A percentile compares a stretch with the other conserved stretches of the same genome.
These are phyloP conservation scores for Aspergillus sp. DNA, from an alignment of 2,329 filamentous ascomycete species.

Conservation along the genomic window DNA sequence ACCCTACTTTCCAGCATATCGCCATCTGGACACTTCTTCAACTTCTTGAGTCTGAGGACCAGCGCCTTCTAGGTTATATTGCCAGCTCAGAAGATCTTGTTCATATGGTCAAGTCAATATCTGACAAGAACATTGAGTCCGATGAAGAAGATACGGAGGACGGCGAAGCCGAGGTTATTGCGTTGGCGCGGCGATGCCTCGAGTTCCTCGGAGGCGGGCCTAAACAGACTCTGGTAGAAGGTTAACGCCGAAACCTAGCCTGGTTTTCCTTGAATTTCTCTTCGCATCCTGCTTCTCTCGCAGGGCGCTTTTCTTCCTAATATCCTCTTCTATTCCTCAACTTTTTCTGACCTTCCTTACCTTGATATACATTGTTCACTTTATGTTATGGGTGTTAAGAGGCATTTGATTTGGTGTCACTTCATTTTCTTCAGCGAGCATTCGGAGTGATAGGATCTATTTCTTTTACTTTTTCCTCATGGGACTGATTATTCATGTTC, in stretches of 20 bases:
- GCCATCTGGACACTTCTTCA: slow-evolving; percentile 97
- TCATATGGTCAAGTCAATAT: slow-evolving; percentile 86
- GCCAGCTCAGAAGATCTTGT: slow-evolving; percentile 88
- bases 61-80: slow-evolving; percentile 82
- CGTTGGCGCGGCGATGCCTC: slow-evolving; percentile 82
- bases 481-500: slow-evolving; percentile 14
- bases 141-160: slow-evolving; percentile 86
- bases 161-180: slow-evolving; percentile 89
- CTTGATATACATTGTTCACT: slow-evolving; percentile 19
- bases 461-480: slow-evolving; percentile 14
- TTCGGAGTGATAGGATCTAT: slow-evolving; percentile 31
- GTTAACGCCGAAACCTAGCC: slow-evolving; percentile 43
- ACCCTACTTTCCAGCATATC: slow-evolving; percentile 98
- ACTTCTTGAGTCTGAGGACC: slow-evolving; percentile 91
- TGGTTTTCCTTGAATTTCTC: slow-evolving; percentile 4
- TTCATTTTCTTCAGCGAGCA: slow-evolving; percentile 32
- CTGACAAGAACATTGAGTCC: slow-evolving; percentile 82
- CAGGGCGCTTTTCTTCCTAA: slow-evolving; percentile 17
- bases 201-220: slow-evolving; percentile 79
- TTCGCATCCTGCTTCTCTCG: slow-evolving; percentile 10
- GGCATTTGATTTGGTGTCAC: slow-evolving; percentile 32
- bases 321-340: slow-evolving; percentile 9
- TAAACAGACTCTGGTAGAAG: slow-evolving; percentile 77
- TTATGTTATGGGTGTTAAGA: slow-evolving; percentile 28
- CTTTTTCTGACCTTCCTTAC: neutral